Base-by-base conservation (phyloP, 768 basidiomycete genomes). In the Lentinula edodes region DNA sequence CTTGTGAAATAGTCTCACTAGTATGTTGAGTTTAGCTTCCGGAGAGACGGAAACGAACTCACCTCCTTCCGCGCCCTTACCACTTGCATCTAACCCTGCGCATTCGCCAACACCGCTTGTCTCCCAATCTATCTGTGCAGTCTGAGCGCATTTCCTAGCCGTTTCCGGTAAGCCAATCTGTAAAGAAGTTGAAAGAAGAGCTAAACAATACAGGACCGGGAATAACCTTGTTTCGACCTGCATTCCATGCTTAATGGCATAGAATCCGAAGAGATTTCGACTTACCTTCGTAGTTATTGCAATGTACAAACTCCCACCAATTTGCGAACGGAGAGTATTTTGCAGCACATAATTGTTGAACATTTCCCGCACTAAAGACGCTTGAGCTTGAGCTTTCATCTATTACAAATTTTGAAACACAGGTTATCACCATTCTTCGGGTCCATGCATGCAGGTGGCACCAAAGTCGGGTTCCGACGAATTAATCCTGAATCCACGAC, bases 241-340 rank as follows among this genome's bases (percentile, higher is more conserved):
- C 10, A 34, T n/a, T 58, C 4, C 32, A 46, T 34, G 18, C 9
- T 16, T 18, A 35, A 16, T 18, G 18, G 16, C 35, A 32, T 9
- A 7, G 9, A 23, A 38, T 32, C n/a, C 9, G 12, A 46, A 56
- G 1, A 36, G 74, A 23, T 79, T 75, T 7, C 79, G 74, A 76
- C 8, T 79, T 75, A 35, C 84, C 88, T 65, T 84, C 78, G 65
- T 78, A 86, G 70, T 93, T 93, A 68, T 91, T 83, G 72, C 93
- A 95, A 62, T 84, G 85, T 20, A 93, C 77, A 66, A 93, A 95
- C 56, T 83, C 74, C 93, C 93, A 95, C 90, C 91, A 93, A 20
- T 75, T 76, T n/a, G 72, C 65, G 43, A 75, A 73, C 23, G 79
- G 73, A 23, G 81, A 75, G 63, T 91, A 79, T 69, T 86, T 84